A percentile compares a stretch with the other conserved stretches of the same genome.
Evolutionary conservation across 768 basidiomycete genomes (phyloP).

Genomic region (Hygrocybe coccinea): DNA sequence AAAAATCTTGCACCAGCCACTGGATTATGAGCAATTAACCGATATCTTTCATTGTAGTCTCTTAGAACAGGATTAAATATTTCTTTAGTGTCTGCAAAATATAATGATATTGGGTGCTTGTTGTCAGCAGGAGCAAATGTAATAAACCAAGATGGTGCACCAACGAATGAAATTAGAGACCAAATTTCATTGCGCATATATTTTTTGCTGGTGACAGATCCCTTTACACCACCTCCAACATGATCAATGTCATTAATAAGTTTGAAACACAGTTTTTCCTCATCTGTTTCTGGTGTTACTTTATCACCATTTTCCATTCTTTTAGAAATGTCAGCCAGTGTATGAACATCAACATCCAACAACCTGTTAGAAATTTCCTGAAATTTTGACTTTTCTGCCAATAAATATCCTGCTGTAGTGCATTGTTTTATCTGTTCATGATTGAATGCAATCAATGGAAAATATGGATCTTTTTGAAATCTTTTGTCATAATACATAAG

Average conservation of each 20-base stretch:
- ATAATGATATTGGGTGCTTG: conserved; percentile 2
- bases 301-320: not conserved
- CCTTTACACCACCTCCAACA: conserved; percentile 27
- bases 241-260: conserved; percentile 32
- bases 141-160: conserved; percentile 9
- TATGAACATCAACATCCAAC: conserved; percentile 16
- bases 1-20: conserved; percentile 29
- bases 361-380: conserved; percentile 20
- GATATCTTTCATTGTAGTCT: conserved; percentile 8
- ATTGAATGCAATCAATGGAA: conserved; percentile 26
- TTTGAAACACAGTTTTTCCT: conserved; percentile 32
- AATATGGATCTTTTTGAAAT: conserved; percentile 26
- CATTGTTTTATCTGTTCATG: conserved; percentile 27
- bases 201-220: conserved; percentile 8
- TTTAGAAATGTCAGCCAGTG: conserved; percentile 10
- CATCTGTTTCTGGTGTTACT: conserved; percentile 17
- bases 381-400: conserved; percentile 25
- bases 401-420: conserved; percentile 23
- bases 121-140: conserved; percentile 9
- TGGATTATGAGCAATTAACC: conserved; percentile 20
- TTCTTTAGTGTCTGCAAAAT: not conserved
- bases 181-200: conserved; percentile 27
- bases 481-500: conserved; percentile 28
- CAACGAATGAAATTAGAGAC: not conserved
- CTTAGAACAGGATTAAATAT: conserved; percentile 10